Evolutionary conservation across 164 flowering plant genomes (phyloP).

Genomic region (Berberis vulgaris): DNA sequence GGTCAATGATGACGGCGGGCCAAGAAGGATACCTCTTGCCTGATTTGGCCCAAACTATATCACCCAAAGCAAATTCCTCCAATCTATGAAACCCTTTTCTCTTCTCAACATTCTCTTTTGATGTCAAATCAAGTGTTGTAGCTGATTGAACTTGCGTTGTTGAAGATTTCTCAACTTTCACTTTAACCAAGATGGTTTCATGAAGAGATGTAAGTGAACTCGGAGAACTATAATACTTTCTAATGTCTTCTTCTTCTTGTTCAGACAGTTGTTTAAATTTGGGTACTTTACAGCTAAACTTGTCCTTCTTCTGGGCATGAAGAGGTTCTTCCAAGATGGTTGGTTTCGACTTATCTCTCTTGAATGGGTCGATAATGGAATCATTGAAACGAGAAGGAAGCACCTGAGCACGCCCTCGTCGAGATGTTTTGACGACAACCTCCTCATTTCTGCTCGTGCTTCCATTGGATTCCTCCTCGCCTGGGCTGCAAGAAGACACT

Average conservation of each 20-base stretch:
- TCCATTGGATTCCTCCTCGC: not conserved
- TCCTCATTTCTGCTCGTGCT: not conserved
- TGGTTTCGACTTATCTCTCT: conserved; percentile 16
- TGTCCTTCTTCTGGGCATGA: conserved; percentile 15
- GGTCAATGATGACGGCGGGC: conserved; percentile 97
- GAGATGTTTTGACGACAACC: conserved; percentile 19
- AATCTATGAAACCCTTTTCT: conserved; percentile 37
- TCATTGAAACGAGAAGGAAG: conserved; percentile 48
- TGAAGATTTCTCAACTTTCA: conserved; percentile 13
- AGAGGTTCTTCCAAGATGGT: conserved; percentile 19
- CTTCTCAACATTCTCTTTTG: conserved; percentile 25
- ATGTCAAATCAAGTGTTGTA: conserved; percentile 2
- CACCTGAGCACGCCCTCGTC: conserved; percentile 40
- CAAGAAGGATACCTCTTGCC: conserved; percentile 69
- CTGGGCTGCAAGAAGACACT: not conserved
- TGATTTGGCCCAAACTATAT: conserved; percentile 88
- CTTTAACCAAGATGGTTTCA: conserved; percentile 17
- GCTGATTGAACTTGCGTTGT: conserved; percentile 4
- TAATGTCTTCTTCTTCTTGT: not conserved
- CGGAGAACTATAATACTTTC: not conserved
- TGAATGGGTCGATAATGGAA: conserved; percentile 32
- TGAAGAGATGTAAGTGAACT: not conserved
- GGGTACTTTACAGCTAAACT: conserved; percentile 19
- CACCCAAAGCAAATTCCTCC: conserved; percentile 64
- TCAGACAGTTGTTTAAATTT: conserved; percentile 3